Conservation (phyloP, 192 early-diverging fungal genomes). For the Rhizophlyctis rosea region DNA sequence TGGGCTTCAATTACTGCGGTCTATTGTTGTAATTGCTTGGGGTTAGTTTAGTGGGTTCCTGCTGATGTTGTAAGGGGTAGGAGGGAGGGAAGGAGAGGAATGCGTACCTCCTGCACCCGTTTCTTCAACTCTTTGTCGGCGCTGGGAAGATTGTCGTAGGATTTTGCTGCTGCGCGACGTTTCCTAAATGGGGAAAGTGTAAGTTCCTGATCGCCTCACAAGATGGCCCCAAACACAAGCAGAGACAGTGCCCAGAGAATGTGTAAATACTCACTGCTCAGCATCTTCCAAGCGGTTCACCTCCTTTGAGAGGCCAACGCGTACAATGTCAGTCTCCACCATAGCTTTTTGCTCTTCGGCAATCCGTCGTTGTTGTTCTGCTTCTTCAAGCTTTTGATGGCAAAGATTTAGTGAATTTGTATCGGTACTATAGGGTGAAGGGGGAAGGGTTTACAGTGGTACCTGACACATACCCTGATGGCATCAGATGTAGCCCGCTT, state of each 20-base stretch:
- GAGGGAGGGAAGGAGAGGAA: neutral
- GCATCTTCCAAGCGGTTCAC: neutral
- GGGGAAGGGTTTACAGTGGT: no score
- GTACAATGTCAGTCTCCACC: neutral
- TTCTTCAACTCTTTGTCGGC: neutral
- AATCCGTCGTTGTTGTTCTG: slow-evolving; percentile 19
- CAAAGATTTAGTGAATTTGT: no score
- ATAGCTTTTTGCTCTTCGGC: slow-evolving; percentile 10
- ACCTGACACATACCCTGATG: slow-evolving; percentile 1
- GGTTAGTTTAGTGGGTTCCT: no score
- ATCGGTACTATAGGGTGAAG: no score
- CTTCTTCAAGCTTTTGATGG: slow-evolving; percentile 15
- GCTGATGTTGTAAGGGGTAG: no score
- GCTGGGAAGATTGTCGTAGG: neutral
- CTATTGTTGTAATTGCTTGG: no score
- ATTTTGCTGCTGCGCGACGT: neutral
- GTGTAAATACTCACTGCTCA: neutral
- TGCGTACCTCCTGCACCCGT: neutral
- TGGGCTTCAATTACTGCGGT: no score
- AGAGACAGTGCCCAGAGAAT: no score
- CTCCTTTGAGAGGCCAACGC: neutral
- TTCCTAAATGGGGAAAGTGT: no score
- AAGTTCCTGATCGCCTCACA: no score
- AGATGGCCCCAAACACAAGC: no score
- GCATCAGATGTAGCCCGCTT: slow-evolving; percentile 8